A percentile compares a stretch with the other conserved stretches of the same genome.
Evolutionary conservation across 208 protist genomes (phyloP).

Genomic region (Histomonas meleagridis): DNA sequence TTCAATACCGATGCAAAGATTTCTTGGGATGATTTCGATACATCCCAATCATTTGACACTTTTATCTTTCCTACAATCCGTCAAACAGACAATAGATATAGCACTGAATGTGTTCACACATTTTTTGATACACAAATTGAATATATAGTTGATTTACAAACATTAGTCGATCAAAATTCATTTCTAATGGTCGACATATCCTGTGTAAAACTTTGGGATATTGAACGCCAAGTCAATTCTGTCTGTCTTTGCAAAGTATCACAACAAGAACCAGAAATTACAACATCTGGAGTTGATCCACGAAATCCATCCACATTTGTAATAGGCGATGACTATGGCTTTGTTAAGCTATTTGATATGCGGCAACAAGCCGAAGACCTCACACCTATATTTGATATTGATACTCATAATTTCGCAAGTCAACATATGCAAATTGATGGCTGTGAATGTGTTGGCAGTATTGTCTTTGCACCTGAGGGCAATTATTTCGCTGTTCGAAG

Average conservation of each 20-base stretch:
- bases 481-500: not conserved
- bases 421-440: not conserved
- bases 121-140: not conserved
- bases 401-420: not conserved
- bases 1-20: not conserved
- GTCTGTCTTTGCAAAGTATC: not conserved
- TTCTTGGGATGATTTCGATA: not conserved
- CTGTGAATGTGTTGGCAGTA: not conserved
- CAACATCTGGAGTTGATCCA: not conserved
- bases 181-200: not conserved
- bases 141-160: not conserved
- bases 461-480: not conserved
- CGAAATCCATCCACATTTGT: not conserved
- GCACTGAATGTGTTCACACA: not conserved
- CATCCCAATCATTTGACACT: not conserved
- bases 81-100: not conserved
- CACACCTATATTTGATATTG: not conserved
- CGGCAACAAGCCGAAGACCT: not conserved
- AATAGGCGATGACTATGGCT: not conserved
- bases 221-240: not conserved
- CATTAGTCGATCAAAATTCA: not conserved
- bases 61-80: not conserved
- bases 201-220: constrained; percentile 17
- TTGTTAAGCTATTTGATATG: not conserved
- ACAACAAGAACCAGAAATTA: not conserved